Evolutionary conservation across 192 early-diverging fungal species (phyloP).

Genomic region (Funneliformis mosseae): DNA sequence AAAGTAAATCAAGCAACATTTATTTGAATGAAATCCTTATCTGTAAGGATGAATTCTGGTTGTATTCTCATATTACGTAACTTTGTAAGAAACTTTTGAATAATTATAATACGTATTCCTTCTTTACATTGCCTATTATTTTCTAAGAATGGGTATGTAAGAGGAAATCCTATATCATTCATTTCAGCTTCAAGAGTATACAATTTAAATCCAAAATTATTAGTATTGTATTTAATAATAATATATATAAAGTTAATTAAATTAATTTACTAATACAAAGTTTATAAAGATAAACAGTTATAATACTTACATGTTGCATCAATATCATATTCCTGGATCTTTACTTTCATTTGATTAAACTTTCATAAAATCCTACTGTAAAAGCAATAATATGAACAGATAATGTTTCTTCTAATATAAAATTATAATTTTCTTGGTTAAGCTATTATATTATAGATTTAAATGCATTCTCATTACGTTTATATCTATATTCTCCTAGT

Average conservation of each 20-base stretch:
- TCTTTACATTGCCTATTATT: background rate
- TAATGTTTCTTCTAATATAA: constrained; percentile 3
- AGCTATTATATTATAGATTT: background rate
- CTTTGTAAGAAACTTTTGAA: constrained; percentile 22
- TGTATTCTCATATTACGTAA: background rate
- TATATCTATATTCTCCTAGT: background rate
- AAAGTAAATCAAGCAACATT: background rate
- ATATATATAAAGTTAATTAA: no score
- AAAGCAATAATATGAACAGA: background rate
- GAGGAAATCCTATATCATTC: background rate
- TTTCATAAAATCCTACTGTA: background rate
- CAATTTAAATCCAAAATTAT: background rate
- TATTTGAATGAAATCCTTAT: constrained; percentile 17
- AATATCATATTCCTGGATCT: background rate
- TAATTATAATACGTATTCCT: background rate
- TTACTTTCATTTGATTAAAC: background rate
- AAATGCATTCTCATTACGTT: background rate
- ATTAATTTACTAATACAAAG: background rate
- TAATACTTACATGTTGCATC: constrained; percentile 4
- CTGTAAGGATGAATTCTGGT: constrained; percentile 5
- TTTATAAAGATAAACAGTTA: background rate
- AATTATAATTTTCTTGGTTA: background rate
- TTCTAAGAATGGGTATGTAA: background rate
- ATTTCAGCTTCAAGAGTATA: background rate
- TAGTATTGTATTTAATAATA: background rate